Evolutionary conservation across 177 flowering plant genomes (phyloP), one percentile per base, ranked within the genome.

Genomic region (Tripterygium wilfordii): DNA sequence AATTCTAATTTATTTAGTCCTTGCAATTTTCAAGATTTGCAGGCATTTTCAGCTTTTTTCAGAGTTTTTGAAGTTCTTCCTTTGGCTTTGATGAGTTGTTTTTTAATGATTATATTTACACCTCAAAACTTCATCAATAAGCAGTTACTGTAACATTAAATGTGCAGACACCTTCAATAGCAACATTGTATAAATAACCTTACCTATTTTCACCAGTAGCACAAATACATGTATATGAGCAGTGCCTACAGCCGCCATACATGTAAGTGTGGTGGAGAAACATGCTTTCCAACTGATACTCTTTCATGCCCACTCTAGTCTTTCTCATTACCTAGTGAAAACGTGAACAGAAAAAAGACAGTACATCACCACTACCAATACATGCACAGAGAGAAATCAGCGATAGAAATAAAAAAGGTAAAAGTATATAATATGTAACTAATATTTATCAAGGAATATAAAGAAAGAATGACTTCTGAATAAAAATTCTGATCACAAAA

Each of bases 201-300:
- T 21, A 84, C 97, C 96, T 80, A 57, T 80, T 86, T 12, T 69
- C 85, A 49, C 97, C 97, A 45, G 97, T 86, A 31, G 96, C 97
- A 77, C 97, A 90, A 43, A 90, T 80, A 58, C 97, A 90, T 31
- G 97, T 86, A 62, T 90, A 90, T 20, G 97, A 90, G 54, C 91
- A 86, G 49, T 90, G 88, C 67, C 97, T 72, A 64, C 97, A 84
- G 29, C 96, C 95, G 46, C 97, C 97, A 67, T 84, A 86, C 85
- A 87, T 79, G 70, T 87, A 90, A 22, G 82, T 73, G 62, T 85
- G 83, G 62, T 84, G 96, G 65, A 91, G 84, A 74, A 87, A 85
- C 59, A 74, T 66, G 79, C 97, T 90, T 63, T 91, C 98, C 57
- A 85, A 50, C 61, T 87, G 96, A 69, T 87, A 87, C 60, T 91